A percentile compares a stretch with the other conserved stretches of the same genome.
Evolutionary conservation across 441 rosid genomes (phyloP).

Genomic region (Erysimum pusillum): DNA sequence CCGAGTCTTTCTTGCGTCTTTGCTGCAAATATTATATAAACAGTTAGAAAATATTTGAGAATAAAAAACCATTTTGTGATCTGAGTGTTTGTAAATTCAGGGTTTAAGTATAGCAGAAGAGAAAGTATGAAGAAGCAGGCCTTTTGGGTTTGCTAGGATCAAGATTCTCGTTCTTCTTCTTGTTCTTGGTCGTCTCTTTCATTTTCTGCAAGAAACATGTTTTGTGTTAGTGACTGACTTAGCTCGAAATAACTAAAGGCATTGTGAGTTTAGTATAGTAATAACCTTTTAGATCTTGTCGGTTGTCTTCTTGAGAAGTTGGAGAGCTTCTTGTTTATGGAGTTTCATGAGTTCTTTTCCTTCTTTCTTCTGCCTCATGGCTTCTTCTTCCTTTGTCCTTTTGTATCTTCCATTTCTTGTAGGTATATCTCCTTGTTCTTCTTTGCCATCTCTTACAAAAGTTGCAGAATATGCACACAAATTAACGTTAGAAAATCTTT

Average conservation of each 20-base stretch:
- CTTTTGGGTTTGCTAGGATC: slow-evolving; percentile 92
- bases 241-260: not conserved
- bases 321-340: slow-evolving; percentile 83
- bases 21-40: slow-evolving; percentile 54
- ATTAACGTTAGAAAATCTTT: slow-evolving; percentile 56
- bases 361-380: slow-evolving; percentile 62
- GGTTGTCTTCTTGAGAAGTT: slow-evolving; percentile 82
- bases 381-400: slow-evolving; percentile 68
- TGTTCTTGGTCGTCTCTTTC: slow-evolving; percentile 63
- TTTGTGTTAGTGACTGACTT: slow-evolving; percentile 2
- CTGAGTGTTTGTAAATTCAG: not conserved
- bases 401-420: slow-evolving; percentile 47
- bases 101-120: slow-evolving; percentile 67
- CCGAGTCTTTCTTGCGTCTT: slow-evolving; percentile 71
- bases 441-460: slow-evolving; percentile 63
- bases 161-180: slow-evolving; percentile 61
- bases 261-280: not conserved
- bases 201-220: slow-evolving; percentile 44
- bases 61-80: not conserved
- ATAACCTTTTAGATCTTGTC: slow-evolving; percentile 54
- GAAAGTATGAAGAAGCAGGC: slow-evolving; percentile 84
- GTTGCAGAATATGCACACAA: slow-evolving; percentile 12
- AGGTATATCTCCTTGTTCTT: slow-evolving; percentile 66
- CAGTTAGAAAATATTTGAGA: not conserved
- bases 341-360: slow-evolving; percentile 86